Percentiles rank a stretch among this genome's conserved stretches.
phyloP scores from a whole-genome alignment of 2,329 filamentous ascomycete species.

The Fusarium scirpi region DNA sequence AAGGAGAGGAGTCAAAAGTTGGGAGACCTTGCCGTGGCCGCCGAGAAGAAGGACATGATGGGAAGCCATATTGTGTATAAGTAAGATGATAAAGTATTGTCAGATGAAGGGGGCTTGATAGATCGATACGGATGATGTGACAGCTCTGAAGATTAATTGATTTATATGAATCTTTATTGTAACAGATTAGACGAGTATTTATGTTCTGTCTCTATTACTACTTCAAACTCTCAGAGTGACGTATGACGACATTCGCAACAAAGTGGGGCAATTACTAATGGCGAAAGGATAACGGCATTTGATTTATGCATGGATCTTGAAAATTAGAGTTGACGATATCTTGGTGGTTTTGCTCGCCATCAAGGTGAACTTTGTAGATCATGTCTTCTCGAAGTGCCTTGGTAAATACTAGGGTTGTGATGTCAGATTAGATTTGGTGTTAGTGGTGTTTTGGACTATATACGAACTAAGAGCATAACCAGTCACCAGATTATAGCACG shows the following conservation, averaged over 20 bases:
- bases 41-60: conserved; percentile 78
- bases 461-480: not conserved
- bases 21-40: conserved; percentile 83
- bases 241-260: conserved; percentile 38
- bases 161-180: not conserved
- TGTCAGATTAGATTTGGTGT: not conserved
- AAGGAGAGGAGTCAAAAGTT: conserved; percentile 80
- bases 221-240: not conserved
- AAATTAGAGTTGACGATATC: not conserved
- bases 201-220: not conserved
- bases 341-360: conserved; percentile 14
- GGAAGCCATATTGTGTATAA: conserved; percentile 48
- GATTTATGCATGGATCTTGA: not conserved
- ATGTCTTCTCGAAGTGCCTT: not conserved
- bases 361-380: conserved; percentile 3
- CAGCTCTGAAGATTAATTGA: not conserved
- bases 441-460: conserved; percentile 2
- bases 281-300: conserved; percentile 19
- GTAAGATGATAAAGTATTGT: not conserved
- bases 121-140: not conserved
- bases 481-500: not conserved
- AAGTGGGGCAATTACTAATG: conserved; percentile 40
- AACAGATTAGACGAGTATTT: conserved; percentile 3
- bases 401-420: not conserved
- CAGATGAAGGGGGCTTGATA: not conserved